These are phyloP conservation scores for Artemisia annua DNA, from an alignment of 129 eudicot genomes.

Conservation along the genomic window DNA sequence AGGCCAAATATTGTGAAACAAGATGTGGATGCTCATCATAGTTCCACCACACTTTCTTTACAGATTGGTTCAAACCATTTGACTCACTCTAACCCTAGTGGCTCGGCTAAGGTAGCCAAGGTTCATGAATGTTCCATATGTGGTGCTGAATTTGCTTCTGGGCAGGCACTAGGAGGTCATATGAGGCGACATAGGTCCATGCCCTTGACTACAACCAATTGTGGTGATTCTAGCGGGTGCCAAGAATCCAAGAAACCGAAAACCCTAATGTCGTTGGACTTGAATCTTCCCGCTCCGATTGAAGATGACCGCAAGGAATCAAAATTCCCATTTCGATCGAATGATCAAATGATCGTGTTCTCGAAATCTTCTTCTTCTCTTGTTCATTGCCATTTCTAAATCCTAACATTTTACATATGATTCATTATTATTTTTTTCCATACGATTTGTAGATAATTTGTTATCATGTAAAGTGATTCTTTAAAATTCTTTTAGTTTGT, in stretches of 20 bases:
- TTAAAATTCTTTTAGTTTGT: slow-evolving; percentile 34
- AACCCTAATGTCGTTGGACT: slow-evolving; percentile 52
- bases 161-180: slow-evolving; percentile 94
- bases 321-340: slow-evolving; percentile 48
- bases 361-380: slow-evolving; percentile 46
- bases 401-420: slow-evolving; percentile 3
- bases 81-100: slow-evolving; percentile 19
- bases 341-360: slow-evolving; percentile 61
- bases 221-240: slow-evolving; percentile 16
- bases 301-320: slow-evolving; percentile 46
- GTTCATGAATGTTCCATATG: slow-evolving; percentile 87
- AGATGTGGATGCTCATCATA: slow-evolving; percentile 18
- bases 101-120: slow-evolving; percentile 33
- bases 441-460: slow-evolving; percentile 14
- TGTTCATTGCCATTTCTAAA: slow-evolving; percentile 69
- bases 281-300: slow-evolving; percentile 72
- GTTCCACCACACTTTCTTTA: slow-evolving; percentile 44
- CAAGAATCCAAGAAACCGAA: slow-evolving; percentile 53
- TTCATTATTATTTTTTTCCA: slow-evolving; percentile 15
- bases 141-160: slow-evolving; percentile 76
- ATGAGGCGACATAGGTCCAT: slow-evolving; percentile 83
- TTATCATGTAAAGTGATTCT: slow-evolving; percentile 31
- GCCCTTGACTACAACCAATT: slow-evolving; percentile 19
- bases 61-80: slow-evolving; percentile 34
- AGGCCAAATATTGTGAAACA: slow-evolving; percentile 22